Base-by-base conservation (phyloP, 2,329 filamentous ascomycete genomes). In the Fusarium torreyae region DNA sequence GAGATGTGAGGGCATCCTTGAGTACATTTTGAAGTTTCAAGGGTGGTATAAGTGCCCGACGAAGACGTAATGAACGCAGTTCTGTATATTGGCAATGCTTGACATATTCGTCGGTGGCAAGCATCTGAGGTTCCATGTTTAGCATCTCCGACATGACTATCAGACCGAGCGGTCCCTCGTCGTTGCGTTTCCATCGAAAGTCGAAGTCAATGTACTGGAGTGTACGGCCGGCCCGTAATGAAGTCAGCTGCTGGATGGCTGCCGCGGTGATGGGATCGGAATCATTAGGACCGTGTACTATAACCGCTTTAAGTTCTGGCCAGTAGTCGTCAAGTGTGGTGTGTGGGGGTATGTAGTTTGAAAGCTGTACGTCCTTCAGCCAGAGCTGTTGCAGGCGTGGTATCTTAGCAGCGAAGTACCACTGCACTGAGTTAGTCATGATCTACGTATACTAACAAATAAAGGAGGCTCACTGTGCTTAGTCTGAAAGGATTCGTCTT, bases 171-270 rank as follows among this genome's bases (percentile, higher is more conserved):
- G 71, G 73, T 5, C 68, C 71, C 26, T 56, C 42, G 7, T 73
- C 67, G 36, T 75, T 66, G 17, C 66, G 66, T 46, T 70, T 73
- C 68, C 74, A 73, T 13, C 68, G 66, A 42, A 78, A 71, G 42
- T 77, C 66, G 28, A 81, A 69, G 42, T 80, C 77, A 18, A 81
- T 67, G 28, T 74, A 61, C 46, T 75, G 76, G 5, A 80, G 58
- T 7, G 28, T 59, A 52, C 56, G 53, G 66, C 73, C 63, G 60
- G 73, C 63, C 40, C 71, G 66, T 73, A 80, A 56, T 20, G 74
- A 79, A 2, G 72, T 69, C n/a, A 79, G 48, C 17, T 60, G 59
- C 10, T 62, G 72, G 17, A 77, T 59, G 14, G 70, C 66, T 26
- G 57, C 43, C 17, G 73, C 42, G 15, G 71, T 76, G 31, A 74